A percentile compares a stretch with the other conserved stretches of the same genome.
These are phyloP conservation scores for Phytophthora colocasiae DNA, from an alignment of 352 stramenopile species.

Conservation along the genomic window DNA sequence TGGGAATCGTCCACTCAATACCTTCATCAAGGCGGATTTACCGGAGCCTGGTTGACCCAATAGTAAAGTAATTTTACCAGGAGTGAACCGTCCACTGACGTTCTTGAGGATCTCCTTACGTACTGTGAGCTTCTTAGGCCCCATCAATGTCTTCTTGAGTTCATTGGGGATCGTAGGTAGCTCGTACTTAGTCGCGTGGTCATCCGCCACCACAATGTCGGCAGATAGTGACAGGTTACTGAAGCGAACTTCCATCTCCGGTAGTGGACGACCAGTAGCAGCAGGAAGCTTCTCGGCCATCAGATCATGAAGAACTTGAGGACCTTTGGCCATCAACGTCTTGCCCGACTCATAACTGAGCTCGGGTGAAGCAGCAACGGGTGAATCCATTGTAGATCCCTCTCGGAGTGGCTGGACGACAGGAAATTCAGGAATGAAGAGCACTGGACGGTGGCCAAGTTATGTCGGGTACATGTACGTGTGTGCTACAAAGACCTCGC, in stretches of 20 bases:
- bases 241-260: constrained; percentile 23
- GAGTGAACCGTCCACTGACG: constrained; percentile 36
- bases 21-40: constrained; percentile 36
- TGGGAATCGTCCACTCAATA: constrained; percentile 42
- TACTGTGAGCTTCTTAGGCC: constrained; percentile 30
- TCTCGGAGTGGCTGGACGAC: background rate
- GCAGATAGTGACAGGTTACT: constrained; percentile 21
- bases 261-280: constrained; percentile 24
- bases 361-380: constrained; percentile 3
- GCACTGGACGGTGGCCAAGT: constrained; percentile 1
- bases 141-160: constrained; percentile 38
- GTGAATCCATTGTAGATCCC: constrained; percentile 13
- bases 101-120: constrained; percentile 44
- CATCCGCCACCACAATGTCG: constrained; percentile 21
- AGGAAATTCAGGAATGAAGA: constrained; percentile 25
- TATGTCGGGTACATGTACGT: constrained; percentile 8
- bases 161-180: constrained; percentile 24
- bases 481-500: constrained; percentile 11
- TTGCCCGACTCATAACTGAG: constrained; percentile 27
- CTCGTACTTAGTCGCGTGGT: constrained; percentile 27
- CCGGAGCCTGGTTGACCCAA: constrained; percentile 16
- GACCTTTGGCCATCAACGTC: constrained; percentile 34
- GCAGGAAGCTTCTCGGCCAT: constrained; percentile 28
- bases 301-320: constrained; percentile 32
- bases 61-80: constrained; percentile 19